Base-by-base conservation (phyloP, 768 basidiomycete genomes). In the Kwoniella heveanensis region DNA sequence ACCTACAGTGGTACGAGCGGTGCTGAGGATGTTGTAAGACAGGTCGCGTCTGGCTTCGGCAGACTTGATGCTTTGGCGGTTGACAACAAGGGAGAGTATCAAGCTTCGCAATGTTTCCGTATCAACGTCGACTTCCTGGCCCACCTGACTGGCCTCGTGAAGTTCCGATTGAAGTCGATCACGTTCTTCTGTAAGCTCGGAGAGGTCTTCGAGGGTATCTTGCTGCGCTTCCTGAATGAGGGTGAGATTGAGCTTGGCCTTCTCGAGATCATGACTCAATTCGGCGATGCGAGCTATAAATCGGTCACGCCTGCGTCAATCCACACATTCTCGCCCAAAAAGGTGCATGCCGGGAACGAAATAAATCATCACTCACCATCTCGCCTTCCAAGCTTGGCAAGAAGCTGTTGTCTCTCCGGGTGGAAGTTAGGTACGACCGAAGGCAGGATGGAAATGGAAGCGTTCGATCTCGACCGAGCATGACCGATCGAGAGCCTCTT, bases 151-250 rank as follows among this genome's bases (percentile, higher is more conserved):
- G 15, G 22, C 48, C 29, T 62, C 49, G 12, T 37, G 29, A n/a
- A 54, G 21, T 21, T 57, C 22, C 10, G 55, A 36, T 53, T 57
- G 55, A 13, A 64, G 39, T 29, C 44, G 17, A 53, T 64, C 55
- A 13, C 50, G 56, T 19, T 57, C 62, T 25, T 57, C 55, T 7
- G 19, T 32, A 4, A 64, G 50, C 21, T 57, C 62, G 6, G 50
- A 8, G 22, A 47, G 57, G 19, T 64, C 62, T 26, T 54, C 62
- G 15, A 64, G 32, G 21, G 62, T 64, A 25, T 64, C 62, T 44
- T 64, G 55, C 32, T 64, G 62, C 27, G 62, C 62, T n/a, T 64
- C 62, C 46, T 64, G 48, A 10, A 48, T 36, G 15, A 64, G 62
- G 3, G 54, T 54, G 6, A 57, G 46, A 25, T 64, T 64, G 12